Conservation (phyloP, 176 grass and related monocot genomes). For the Carex littledalei region DNA sequence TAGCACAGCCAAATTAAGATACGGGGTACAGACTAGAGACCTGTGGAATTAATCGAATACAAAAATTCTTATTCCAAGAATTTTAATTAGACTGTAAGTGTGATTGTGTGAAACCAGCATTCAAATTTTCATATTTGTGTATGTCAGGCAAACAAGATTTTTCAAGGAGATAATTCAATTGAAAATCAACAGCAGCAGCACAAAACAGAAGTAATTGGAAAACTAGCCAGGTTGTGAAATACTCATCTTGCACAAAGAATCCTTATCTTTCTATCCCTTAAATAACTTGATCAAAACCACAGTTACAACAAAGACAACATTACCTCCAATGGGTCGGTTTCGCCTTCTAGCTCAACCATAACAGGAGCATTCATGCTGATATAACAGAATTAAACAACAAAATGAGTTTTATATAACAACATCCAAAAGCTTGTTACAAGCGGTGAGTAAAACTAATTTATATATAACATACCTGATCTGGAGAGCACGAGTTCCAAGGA, state of each 20-base stretch:
- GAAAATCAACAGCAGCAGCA: no score
- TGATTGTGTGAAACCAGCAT: background rate
- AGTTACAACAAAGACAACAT: background rate
- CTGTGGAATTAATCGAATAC: background rate
- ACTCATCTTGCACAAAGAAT: no score
- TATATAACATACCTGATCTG: constrained; percentile 61
- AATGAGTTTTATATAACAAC: background rate
- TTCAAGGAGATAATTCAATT: no score
- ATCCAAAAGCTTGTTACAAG: background rate
- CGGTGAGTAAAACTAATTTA: background rate
- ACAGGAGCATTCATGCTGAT: constrained; percentile 95
- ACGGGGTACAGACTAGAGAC: background rate
- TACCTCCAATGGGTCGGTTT: constrained; percentile 94
- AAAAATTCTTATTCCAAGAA: background rate
- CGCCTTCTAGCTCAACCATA: constrained; percentile 89
- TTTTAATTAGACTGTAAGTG: background rate
- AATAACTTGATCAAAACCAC: background rate
- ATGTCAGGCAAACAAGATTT: background rate
- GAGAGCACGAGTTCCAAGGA: constrained; percentile 80
- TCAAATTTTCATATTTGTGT: background rate
- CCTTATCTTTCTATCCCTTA: background rate
- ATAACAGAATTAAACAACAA: background rate
- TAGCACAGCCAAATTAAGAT: background rate
- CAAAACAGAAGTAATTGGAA: no score
- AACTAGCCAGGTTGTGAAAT: no score